Base-by-base conservation (phyloP, 2,329 filamentous ascomycete genomes). In the Phyllosticta citriasiana region DNA sequence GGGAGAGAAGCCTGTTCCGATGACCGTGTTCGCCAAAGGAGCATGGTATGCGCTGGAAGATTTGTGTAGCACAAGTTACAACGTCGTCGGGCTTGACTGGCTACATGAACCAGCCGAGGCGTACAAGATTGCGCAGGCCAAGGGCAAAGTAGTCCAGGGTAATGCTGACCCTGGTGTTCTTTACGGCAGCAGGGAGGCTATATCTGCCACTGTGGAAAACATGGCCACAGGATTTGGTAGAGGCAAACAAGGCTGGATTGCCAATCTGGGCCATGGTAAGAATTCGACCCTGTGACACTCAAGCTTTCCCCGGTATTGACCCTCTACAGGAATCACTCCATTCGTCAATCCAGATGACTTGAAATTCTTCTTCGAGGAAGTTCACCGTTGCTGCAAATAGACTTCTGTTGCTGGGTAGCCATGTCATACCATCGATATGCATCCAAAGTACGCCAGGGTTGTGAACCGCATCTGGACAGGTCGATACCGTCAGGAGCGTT, bases 11-110 rank as follows among this genome's bases (percentile, higher is more conserved):
- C 81, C 79, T 10, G 93, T 99, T 2, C 94, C 94, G 2, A 97
- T 97, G 92, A 95, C 92, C 4, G 91, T 97, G 25, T 99, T 99
- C 74, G 91, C 94, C 40, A 99, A 99, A 79, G 94, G 94, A 10
- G 93, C 94, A 10, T 97, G 94, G 89, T 94, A 96, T 74, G 91
- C 91, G 3, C 81, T 99, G 56, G 89, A 97, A 67, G 86, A 89
- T 33, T 83, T 94, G 22, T 97, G 92, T 77, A 80, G 91, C 69
- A 84, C 92, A 16, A 92, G 91, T 51, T 99, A 97, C 79, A 84
- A 97, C 70, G 91, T 97, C 47, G 88, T 99, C 61, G 91, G 94
- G 4, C 80, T 99, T 66, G 94, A 99, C 76, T 99, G 94, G 94
- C 80, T 95, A 55, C 89, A 97, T 69, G 91, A 94, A 68, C 89